Conservation (phyloP, 2,329 filamentous ascomycete genomes). For the Daldinia sp. region DNA sequence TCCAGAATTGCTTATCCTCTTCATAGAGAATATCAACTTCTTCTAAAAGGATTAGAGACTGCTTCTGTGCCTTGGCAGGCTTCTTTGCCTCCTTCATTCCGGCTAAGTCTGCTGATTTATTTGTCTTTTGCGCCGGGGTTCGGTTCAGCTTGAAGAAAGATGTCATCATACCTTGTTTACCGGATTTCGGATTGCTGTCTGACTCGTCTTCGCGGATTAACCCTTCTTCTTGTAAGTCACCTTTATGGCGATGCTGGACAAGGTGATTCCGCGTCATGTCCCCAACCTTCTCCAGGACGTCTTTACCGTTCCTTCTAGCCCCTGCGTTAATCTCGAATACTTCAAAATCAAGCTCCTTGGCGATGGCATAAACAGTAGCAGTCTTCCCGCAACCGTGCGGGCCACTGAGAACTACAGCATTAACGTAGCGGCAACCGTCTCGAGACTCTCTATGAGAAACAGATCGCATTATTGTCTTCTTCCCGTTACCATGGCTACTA, state of each 20-base stretch:
- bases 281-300: conserved; percentile 90
- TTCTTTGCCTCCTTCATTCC: conserved; percentile 51
- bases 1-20: conserved; percentile 96
- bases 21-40: conserved; percentile 95
- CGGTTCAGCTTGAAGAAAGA: conserved; percentile 78
- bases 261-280: conserved; percentile 98
- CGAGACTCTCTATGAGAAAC: conserved; percentile 50
- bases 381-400: conserved; percentile 94
- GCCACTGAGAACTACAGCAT: conserved; percentile 89
- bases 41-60: conserved; percentile 93
- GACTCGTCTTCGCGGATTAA: conserved; percentile 60
- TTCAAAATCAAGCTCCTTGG: conserved; percentile 91
- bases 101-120: conserved; percentile 45
- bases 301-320: conserved; percentile 85
- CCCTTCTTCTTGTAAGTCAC: conserved; percentile 46
- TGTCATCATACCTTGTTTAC: conserved; percentile 82
- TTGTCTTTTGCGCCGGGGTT: conserved; percentile 42
- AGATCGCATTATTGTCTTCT: conserved; percentile 67
- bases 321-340: conserved; percentile 94
- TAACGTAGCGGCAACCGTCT: conserved; percentile 67
- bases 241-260: conserved; percentile 68
- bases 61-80: conserved; percentile 75
- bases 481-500: conserved; percentile 55
- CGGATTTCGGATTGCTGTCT: conserved; percentile 70
- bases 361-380: conserved; percentile 89